Base-by-base conservation (phyloP, 2,329 filamentous ascomycete genomes). In the Dryadomyces quercivorus region DNA sequence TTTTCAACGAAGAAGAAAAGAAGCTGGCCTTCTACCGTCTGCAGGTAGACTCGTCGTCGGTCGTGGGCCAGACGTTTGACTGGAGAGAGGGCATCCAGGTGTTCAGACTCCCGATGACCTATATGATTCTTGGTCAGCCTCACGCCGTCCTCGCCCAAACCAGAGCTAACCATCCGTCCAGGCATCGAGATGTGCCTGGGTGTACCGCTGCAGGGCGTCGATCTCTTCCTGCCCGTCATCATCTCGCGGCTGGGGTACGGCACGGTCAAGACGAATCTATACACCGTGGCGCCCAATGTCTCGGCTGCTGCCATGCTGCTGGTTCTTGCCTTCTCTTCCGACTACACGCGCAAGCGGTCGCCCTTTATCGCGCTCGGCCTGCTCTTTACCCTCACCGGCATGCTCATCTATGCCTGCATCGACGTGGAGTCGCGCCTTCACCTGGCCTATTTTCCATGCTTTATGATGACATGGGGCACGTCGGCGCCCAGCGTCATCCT, bases 21-120 rank as follows among this genome's bases (percentile, higher is more conserved):
- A 71, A 74, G 7, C 74, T 89, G 0, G 86, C 86, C 3, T 84
- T 80, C 61, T 78, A 82, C 61, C 81, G 86, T 13, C 85, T 90
- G 59, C 83, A 85, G 59, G 75, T 87, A 49, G 87, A 92, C 64
- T 85, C 81, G 9, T 88, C 84, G 5, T 80, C 84, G 0, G 70
- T 72, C n/a, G 77, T 80, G 20, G 70, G 73, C 40, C 75, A 80
- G 61, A 64, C 72, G 57, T 77, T 80, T 62, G 69, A 71, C 59
- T 64, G 80, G 12, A 13, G 38, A 13, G 38, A 42, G 5, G 12
- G 12, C 38, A 42, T 42, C 38, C 3, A 13, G 12, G 16, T 42
- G 12, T 42, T 42, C 12, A 31, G 8, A 8, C 26, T 31, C 4
- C 26, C 26, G 26, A 31, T 31, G 26, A 31, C 26, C 4, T 31